Conservation (phyloP, 2,329 filamentous ascomycete genomes). For the Neodidymelliopsis sp. region DNA sequence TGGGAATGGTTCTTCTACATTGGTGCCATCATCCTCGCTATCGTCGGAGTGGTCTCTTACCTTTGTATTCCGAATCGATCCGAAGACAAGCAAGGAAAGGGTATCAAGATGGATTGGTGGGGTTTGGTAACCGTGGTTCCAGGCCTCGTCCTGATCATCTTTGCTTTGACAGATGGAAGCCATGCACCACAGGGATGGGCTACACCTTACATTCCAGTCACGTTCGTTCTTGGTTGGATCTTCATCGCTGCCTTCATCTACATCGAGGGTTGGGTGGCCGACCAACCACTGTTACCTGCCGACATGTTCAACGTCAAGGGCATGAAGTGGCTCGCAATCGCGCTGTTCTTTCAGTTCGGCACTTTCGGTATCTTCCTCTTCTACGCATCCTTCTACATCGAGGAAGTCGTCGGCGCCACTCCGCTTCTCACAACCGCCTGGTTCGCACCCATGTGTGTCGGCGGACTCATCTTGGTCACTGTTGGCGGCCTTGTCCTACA, state of each 20-base stretch:
- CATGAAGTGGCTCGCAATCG: slow-evolving; percentile 59
- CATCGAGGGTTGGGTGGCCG: slow-evolving; percentile 74
- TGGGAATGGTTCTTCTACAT: slow-evolving; percentile 49
- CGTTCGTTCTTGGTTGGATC: slow-evolving; percentile 68
- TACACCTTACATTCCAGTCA: slow-evolving; percentile 75
- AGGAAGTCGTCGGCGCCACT: slow-evolving; percentile 37
- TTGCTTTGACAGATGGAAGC: slow-evolving; percentile 75
- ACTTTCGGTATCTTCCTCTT: slow-evolving; percentile 49
- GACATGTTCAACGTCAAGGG: slow-evolving; percentile 74
- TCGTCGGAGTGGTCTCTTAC: slow-evolving; percentile 39
- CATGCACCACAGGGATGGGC: slow-evolving; percentile 73
- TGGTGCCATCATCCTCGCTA: slow-evolving; percentile 42
- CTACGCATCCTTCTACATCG: slow-evolving; percentile 50
- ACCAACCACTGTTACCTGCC: slow-evolving; percentile 72
- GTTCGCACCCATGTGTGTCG: slow-evolving; percentile 48
- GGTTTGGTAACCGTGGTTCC: slow-evolving; percentile 46
- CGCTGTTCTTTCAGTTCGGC: slow-evolving; percentile 56
- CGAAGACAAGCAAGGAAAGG: slow-evolving; percentile 18
- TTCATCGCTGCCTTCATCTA: slow-evolving; percentile 69
- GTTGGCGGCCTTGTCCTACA: slow-evolving; percentile 46
- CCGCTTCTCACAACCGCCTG: slow-evolving; percentile 44
- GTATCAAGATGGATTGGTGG: slow-evolving; percentile 49
- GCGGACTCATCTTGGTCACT: slow-evolving; percentile 45
- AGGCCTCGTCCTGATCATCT: slow-evolving; percentile 74
- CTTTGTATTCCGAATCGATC: slow-evolving; percentile 39